Conservation (phyloP, 1,139 yeast genomes). For the Hansenula sp. region DNA sequence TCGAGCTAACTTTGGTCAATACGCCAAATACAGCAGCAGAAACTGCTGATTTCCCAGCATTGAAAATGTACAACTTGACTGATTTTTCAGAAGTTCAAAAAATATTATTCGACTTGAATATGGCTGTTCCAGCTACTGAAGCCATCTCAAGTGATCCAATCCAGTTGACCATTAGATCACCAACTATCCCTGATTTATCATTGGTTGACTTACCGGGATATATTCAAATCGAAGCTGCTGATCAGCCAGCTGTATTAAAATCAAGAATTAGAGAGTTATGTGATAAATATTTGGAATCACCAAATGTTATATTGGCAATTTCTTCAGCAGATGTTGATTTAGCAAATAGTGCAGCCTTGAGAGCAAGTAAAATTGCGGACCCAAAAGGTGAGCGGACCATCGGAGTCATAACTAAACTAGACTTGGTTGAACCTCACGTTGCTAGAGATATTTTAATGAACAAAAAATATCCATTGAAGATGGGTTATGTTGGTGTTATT, state of each 20-base stretch:
- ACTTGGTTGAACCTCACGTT: slow-evolving; percentile 72
- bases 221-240: slow-evolving; percentile 94
- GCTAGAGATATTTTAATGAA: slow-evolving; percentile 72
- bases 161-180: slow-evolving; percentile 85
- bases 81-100: slow-evolving; percentile 88
- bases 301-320: slow-evolving; percentile 91
- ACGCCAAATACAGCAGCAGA: slow-evolving; percentile 82
- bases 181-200: slow-evolving; percentile 89
- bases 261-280: slow-evolving; percentile 76
- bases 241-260: slow-evolving; percentile 85
- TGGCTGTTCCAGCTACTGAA: slow-evolving; percentile 85
- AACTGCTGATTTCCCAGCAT: slow-evolving; percentile 90
- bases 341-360: slow-evolving; percentile 90
- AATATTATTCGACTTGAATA: slow-evolving; percentile 77
- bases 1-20: slow-evolving; percentile 86
- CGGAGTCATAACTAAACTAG: slow-evolving; percentile 93
- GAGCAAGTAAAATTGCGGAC: slow-evolving; percentile 91
- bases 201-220: slow-evolving; percentile 96
- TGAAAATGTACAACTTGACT: slow-evolving; percentile 75
- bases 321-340: slow-evolving; percentile 98
- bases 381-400: slow-evolving; percentile 94
- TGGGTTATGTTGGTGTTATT: slow-evolving; percentile 98
- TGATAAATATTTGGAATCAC: slow-evolving; percentile 80
- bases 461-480: slow-evolving; percentile 79
- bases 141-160: slow-evolving; percentile 91